Evolutionary conservation across 1,139 yeast genomes (phyloP), one percentile per base, ranked within the genome.

Genomic region (Candida freyschussii): DNA sequence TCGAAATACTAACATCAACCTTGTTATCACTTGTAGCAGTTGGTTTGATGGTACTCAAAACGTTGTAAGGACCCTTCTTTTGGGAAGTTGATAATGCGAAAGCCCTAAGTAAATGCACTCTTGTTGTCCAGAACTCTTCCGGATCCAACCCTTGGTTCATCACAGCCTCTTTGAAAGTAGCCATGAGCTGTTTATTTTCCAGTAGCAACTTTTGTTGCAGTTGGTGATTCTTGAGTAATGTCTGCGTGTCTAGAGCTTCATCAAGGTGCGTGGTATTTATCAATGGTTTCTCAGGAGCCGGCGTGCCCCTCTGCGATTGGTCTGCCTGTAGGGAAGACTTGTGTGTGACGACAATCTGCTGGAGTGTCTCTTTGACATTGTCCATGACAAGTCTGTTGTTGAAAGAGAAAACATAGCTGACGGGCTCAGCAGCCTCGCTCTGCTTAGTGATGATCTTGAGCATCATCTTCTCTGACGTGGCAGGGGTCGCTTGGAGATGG

Each of bases 41-140:
- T 0, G 97, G 96, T 50, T 84, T 85, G 48, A 91, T 91, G 0
- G 97, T 86, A 27, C 95, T 83, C 37, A 91, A 63, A 1, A 91
- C 97, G 54, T 91, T 91, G 55, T 89, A 93, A 0, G 96, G 94
- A 0, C 99, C 99, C 33, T 81, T 69, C 45, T 83, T 83, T 53
- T 93, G 98, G 10, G 86, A 74, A 11, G 76, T 72, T 4, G 93
- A 75, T 41, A 91, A 69, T 0, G 96, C 96, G 62, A 75, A 85
- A 0, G 96, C 86, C 34, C 97, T 65, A 34, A 91, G 60, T 25
- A 82, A 67, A 48, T 85, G 86, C 13, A 89, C 65, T 40, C 97
- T 65, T 5, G 93, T 79, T 7, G 79, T 69, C 98, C 98, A 91
- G 57, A 91, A 91, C 46, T 86, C 85, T 19, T 72, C 73, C 0